A percentile compares a stretch with the other conserved stretches of the same genome.
These are phyloP conservation scores for Hygrophorus pudorinus DNA, from an alignment of 768 basidiomycete genomes.

Conservation along the genomic window DNA sequence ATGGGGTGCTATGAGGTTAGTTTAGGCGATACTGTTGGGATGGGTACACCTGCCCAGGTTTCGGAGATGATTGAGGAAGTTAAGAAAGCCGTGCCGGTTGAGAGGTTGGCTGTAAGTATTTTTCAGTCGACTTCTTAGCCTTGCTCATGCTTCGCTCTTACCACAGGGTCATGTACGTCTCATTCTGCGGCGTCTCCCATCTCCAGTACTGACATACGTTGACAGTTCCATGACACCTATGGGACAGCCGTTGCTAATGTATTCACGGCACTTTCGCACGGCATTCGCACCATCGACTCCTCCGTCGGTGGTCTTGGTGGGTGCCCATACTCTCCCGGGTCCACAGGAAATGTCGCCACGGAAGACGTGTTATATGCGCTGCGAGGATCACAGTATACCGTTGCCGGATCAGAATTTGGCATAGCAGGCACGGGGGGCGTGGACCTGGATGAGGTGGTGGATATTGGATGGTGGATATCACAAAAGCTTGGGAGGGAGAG, in stretches of 20 bases:
- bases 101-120: constrained; percentile 56
- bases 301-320: constrained; percentile 88
- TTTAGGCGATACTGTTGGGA: constrained; percentile 87
- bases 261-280: constrained; percentile 57
- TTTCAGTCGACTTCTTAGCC: neutral
- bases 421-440: constrained; percentile 22
- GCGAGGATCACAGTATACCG: constrained; percentile 48
- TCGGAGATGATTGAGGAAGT: constrained; percentile 62
- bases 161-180: constrained; percentile 45
- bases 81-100: constrained; percentile 46
- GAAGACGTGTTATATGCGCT: constrained; percentile 88
- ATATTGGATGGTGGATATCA: constrained; percentile 80
- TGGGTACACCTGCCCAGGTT: constrained; percentile 66
- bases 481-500: constrained; percentile 54
- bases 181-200: neutral
- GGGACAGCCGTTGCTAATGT: constrained; percentile 77
- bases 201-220: neutral
- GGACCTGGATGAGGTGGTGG: constrained; percentile 59
- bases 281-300: constrained; percentile 74
- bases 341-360: constrained; percentile 91
- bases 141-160: neutral
- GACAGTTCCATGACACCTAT: constrained; percentile 83
- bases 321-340: constrained; percentile 93
- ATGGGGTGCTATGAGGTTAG: constrained; percentile 96
- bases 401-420: constrained; percentile 22